phyloP scores from a whole-genome alignment of 208 protist genomes.

The Trypanosoma caninum region DNA sequence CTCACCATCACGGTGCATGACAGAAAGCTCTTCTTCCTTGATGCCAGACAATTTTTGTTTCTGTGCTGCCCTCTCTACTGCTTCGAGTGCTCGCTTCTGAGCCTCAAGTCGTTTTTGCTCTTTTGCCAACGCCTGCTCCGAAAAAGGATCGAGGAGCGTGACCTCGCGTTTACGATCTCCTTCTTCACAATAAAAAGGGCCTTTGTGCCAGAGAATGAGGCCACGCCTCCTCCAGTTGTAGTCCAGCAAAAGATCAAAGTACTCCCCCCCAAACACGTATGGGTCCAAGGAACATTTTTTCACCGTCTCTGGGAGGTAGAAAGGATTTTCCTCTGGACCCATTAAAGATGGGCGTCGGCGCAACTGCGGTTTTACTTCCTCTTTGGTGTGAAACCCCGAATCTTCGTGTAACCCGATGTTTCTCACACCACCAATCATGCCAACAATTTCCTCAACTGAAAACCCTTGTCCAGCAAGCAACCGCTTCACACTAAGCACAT shows the following conservation, averaged over 20 bases:
- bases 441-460: slow-evolving; percentile 73
- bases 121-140: slow-evolving; percentile 49
- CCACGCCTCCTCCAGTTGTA: slow-evolving; percentile 68
- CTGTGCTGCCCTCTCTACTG: slow-evolving; percentile 28
- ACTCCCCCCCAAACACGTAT: slow-evolving; percentile 84
- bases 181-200: slow-evolving; percentile 51
- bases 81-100: slow-evolving; percentile 34
- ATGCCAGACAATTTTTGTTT: slow-evolving; percentile 11
- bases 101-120: slow-evolving; percentile 40
- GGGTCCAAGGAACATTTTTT: slow-evolving; percentile 81
- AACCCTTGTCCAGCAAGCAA: slow-evolving; percentile 61
- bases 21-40: slow-evolving; percentile 3
- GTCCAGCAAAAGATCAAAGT: slow-evolving; percentile 81
- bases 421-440: slow-evolving; percentile 59
- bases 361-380: slow-evolving; percentile 68
- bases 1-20: slow-evolving; percentile 51
- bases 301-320: slow-evolving; percentile 43
- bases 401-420: slow-evolving; percentile 75
- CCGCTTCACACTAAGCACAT: slow-evolving; percentile 78
- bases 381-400: slow-evolving; percentile 68
- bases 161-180: slow-evolving; percentile 65
- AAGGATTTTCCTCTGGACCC: slow-evolving; percentile 42
- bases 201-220: slow-evolving; percentile 25
- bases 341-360: slow-evolving; percentile 22
- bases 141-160: slow-evolving; percentile 73